phyloP scores from a whole-genome alignment of 805 yeast genomes.

The Zygoascus flipseniorum region DNA sequence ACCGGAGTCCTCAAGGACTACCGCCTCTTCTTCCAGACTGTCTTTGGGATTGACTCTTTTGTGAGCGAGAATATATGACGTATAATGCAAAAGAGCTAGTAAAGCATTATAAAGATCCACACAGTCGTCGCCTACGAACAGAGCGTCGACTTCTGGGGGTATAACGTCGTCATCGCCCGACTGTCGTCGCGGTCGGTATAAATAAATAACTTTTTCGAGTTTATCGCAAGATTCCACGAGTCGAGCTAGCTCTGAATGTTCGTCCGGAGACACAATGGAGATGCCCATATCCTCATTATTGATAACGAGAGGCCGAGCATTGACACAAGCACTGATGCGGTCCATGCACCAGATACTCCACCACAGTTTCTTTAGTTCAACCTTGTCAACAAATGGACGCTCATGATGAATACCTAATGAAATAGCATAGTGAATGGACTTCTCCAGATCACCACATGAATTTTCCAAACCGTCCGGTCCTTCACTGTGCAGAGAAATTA shows the following conservation, averaged over 20 bases:
- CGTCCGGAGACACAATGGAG: slow-evolving; percentile 20
- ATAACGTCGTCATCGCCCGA: slow-evolving; percentile 2
- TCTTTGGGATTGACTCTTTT: slow-evolving; percentile 20
- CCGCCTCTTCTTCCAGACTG: slow-evolving; percentile 9
- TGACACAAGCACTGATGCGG: slow-evolving; percentile 32
- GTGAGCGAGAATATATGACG: slow-evolving; percentile 27
- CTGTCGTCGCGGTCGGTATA: slow-evolving; percentile 29
- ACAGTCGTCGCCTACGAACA: slow-evolving; percentile 19
- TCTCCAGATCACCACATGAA: slow-evolving; percentile 30
- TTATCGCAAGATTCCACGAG: slow-evolving; percentile 27
- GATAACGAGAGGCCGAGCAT: slow-evolving; percentile 33
- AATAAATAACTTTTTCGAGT: slow-evolving; percentile 31
- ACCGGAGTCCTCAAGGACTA: slow-evolving; percentile 9
- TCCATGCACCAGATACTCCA: slow-evolving; percentile 36
- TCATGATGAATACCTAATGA: slow-evolving; percentile 35
- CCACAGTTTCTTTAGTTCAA: slow-evolving; percentile 27
- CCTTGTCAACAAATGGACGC: slow-evolving; percentile 26
- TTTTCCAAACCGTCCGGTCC: slow-evolving; percentile 33
- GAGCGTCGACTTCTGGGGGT: slow-evolving; percentile 22
- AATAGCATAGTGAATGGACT: slow-evolving; percentile 33
- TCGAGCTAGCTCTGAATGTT: slow-evolving; percentile 25
- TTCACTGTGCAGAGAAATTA: slow-evolving; percentile 33
- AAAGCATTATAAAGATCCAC: slow-evolving; percentile 20
- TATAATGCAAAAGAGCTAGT: slow-evolving; percentile 23
- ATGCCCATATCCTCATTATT: slow-evolving; percentile 34